Evolutionary conservation across 257 asterid genomes (phyloP), one percentile per base, ranked within the genome.

Genomic region (Fraxinus quadrangulata): DNA sequence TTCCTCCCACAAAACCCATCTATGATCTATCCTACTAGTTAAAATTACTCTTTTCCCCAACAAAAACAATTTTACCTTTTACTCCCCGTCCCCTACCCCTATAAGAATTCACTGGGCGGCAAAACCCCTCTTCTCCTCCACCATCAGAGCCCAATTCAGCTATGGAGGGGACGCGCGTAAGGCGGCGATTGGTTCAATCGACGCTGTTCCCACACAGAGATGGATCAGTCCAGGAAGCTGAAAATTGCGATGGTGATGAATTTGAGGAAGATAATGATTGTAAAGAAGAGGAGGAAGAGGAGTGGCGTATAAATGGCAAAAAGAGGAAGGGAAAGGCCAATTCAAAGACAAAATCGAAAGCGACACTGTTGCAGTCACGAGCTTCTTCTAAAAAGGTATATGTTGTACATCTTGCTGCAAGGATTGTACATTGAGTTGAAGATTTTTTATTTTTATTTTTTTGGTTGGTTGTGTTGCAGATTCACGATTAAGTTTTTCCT

Each of bases 181-280:
- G 79, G 84, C 91, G 97, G 67, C 83, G 91, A 81, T 83, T 92
- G 77, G 96, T 92, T 67, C 97, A 94, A 34, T 81, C 93, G 77
- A 89, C 93, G 65, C 80, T 94, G 79, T 92, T 92, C 81, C 90
- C 96, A 5, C 88, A 77, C 77, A 74, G 7, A 79, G 89, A 84
- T 76, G 80, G 79, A 51, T 61, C 76, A 69, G 75, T 54, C 56
- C 87, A 82, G 66, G 88, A 71, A 70, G 75, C 40, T 26, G 88
- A 67, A 56, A 71, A 49, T 81, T 65, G 81, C 83, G 84, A 16
- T 9, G 81, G 19, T 10, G 75, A 78, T 42, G 75, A 39, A 19
- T 83, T 73, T 39, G 81, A 83, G 45, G 78, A 75, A 1, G 66
- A 37, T 5, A 78, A 69, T 37, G 81, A 79, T 4, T 61, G 56